Base-by-base conservation (phyloP, 306 rosid genomes). In the Purshia tridentata region DNA sequence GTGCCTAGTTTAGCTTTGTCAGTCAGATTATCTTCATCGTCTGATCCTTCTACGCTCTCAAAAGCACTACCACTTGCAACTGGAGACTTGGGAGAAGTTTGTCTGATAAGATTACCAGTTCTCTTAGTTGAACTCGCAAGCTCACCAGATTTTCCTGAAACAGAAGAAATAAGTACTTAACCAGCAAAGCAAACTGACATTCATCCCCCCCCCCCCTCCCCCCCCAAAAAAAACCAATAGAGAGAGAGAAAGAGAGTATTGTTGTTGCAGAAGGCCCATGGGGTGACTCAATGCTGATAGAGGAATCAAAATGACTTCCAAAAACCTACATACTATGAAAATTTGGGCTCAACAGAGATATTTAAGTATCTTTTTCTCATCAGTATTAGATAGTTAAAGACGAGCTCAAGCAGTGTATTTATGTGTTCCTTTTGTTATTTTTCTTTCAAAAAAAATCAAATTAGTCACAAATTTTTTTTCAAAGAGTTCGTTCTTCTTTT, bases 61-160 rank as follows among this genome's bases (percentile, higher is more conserved):
- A 92, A 92, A 69, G 93, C 98, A 75, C 92, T 88, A 40, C 83
- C 93, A 85, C 99, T 95, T 84, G 89, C 93, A 88, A 83, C 97
- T 22, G 99, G 99, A 47, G 99, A 91, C 81, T 87, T 95, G 20
- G 98, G 97, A 75, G 98, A 88, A 64, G 82, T 84, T 69, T 90
- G 78, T 81, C 92, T 78, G 64, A 90, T 68, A 77, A 86, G 61
- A 72, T 49, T 60, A 50, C 73, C 44, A 15, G 49, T 84, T 78
- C 87, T 90, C 90, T 87, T 87, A 41, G 81, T 67, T 63, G 90
- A 70, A 75, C 76, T 83, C 60, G 73, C 51, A 54, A 59, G 85
- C 58, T 49, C 56, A 16, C 87, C 74, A 42, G 87, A 70, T 80
- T 92, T 95, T 67, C 91, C 98, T 92, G 91, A 68, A 73, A 84